Evolutionary conservation across 2,329 filamentous ascomycete genomes (phyloP), one percentile per base, ranked within the genome.

Genomic region (Aspergillus fumigatus): DNA sequence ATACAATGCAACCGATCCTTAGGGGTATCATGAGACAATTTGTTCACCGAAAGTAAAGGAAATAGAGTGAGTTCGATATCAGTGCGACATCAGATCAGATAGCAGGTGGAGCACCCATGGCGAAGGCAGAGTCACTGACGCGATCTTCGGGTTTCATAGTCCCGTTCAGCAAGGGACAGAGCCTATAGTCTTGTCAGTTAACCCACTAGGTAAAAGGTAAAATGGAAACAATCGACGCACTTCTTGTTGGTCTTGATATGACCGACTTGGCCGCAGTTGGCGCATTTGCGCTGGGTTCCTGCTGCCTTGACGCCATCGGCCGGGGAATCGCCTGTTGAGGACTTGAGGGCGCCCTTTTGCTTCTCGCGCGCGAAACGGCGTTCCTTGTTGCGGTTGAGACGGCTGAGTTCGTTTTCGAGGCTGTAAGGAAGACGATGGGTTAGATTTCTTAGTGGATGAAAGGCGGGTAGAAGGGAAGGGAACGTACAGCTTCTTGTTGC

Each of bases 181-280:
- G 83, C 73, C 87, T 91, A 81, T 23, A 9, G 3, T 32, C 38
- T 26, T 51, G 48, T 50, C 47, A 57, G 27, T 47, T n/a, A 32
- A 32, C 38, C 40, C 17, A 19, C 17, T 25, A 32, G 14, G 3
- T 10, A 11, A 10, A 29, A 14, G 26, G n/a, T 10, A 26, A n/a
- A 26, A 35, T 62, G 25, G 57, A 56, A 48, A 52, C 45, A 61
- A 67, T 60, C 63, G 43, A 59, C 64, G 59, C 84, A 94, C 91
- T 97, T 97, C 79, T 97, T 96, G 80, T 97, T 97, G 50, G 93
- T 97, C 77, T 97, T 97, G 80, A 99, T 99, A 70, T 99, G 94
- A 32, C 94, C 94, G 54, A 96, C 89, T 73, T 94, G 89, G 51
- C 94, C 94, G 77, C 94, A 99, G 75, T 97, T 97, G 64, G 94